Evolutionary conservation across 306 rosid species (phyloP).

Genomic region (Sechiopsis laciniata): DNA sequence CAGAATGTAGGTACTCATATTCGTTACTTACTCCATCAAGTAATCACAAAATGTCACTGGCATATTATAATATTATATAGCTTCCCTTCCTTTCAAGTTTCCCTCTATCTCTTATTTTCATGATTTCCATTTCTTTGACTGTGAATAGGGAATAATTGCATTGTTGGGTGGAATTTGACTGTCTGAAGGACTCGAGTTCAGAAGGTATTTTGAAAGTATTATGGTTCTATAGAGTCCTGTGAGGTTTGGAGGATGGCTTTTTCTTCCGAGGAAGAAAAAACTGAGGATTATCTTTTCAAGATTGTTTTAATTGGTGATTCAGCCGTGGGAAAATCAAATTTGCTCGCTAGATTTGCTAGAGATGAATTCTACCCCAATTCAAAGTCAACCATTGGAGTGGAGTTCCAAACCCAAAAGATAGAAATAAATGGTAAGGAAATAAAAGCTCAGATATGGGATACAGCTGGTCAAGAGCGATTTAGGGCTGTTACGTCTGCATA

Average conservation of each 20-base stretch:
- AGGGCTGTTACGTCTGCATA: slow-evolving; percentile 92
- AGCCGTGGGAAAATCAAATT: slow-evolving; percentile 85
- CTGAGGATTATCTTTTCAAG: slow-evolving; percentile 92
- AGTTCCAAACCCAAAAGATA: slow-evolving; percentile 83
- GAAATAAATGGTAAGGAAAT: slow-evolving; percentile 76
- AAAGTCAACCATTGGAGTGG: slow-evolving; percentile 90
- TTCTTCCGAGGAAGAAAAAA: slow-evolving; percentile 46
- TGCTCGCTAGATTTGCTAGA: slow-evolving; percentile 88
- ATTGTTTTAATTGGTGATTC: slow-evolving; percentile 87
- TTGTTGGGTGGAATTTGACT: slow-evolving; percentile 33
- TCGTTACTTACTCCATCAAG: slow-evolving; percentile 21
- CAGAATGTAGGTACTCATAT: slow-evolving; percentile 27
- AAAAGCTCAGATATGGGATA: slow-evolving; percentile 93
- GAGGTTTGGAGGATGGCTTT: slow-evolving; percentile 17
- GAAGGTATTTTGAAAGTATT: slow-evolving; percentile 28
- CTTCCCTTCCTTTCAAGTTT: slow-evolving; percentile 31
- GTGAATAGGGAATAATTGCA: slow-evolving; percentile 25
- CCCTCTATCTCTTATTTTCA: slow-evolving; percentile 25
- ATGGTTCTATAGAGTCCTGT: slow-evolving; percentile 20
- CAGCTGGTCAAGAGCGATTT: slow-evolving; percentile 90
- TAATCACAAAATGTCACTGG: slow-evolving; percentile 14
- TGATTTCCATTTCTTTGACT: slow-evolving; percentile 34
- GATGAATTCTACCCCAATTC: slow-evolving; percentile 89
- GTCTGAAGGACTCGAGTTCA: slow-evolving; percentile 29
- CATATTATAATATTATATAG: slow-evolving; percentile 22